phyloP scores from a whole-genome alignment of 2,329 filamentous ascomycete species.

The Xylariaceae sp. region DNA sequence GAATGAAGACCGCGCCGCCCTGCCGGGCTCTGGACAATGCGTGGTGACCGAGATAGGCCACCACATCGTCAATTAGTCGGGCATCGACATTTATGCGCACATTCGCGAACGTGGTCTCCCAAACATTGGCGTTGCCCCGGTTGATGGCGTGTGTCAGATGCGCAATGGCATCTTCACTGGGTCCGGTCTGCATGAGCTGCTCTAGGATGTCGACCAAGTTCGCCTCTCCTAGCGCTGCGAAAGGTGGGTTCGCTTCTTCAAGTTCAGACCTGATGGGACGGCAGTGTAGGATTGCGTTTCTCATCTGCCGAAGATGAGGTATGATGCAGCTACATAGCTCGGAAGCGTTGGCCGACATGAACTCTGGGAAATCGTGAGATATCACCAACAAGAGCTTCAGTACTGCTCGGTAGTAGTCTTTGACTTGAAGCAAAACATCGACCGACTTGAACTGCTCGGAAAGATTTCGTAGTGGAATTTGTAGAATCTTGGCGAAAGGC shows the following conservation, averaged over 20 bases:
- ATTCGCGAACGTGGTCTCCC: conserved; percentile 61
- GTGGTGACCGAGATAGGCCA: conserved; percentile 75
- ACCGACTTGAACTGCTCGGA: conserved; percentile 75
- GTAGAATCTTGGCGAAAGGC: conserved; percentile 68
- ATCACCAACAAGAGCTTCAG: conserved; percentile 79
- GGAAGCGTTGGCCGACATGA: conserved; percentile 81
- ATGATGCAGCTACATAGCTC: conserved; percentile 78
- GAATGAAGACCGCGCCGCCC: conserved; percentile 60
- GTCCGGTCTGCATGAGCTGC: conserved; percentile 56
- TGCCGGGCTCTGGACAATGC: conserved; percentile 61
- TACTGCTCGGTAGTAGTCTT: conserved; percentile 79
- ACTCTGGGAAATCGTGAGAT: conserved; percentile 93
- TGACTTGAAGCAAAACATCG: conserved; percentile 64
- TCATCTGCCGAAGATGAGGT: conserved; percentile 77
- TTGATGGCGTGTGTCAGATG: conserved; percentile 72
- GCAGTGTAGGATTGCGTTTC: conserved; percentile 82
- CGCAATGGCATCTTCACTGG: conserved; percentile 68
- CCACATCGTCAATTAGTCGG: conserved; percentile 71
- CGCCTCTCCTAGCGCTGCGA: conserved; percentile 43
- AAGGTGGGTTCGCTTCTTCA: conserved; percentile 52
- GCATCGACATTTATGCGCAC: conserved; percentile 66
- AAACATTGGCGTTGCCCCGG: conserved; percentile 45
- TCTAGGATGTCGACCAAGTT: conserved; percentile 59
- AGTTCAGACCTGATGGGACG: conserved; percentile 58
- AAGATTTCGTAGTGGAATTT: conserved; percentile 67